Conservation (phyloP, 345 rosid genomes). For the Noccaea caerulescens region DNA sequence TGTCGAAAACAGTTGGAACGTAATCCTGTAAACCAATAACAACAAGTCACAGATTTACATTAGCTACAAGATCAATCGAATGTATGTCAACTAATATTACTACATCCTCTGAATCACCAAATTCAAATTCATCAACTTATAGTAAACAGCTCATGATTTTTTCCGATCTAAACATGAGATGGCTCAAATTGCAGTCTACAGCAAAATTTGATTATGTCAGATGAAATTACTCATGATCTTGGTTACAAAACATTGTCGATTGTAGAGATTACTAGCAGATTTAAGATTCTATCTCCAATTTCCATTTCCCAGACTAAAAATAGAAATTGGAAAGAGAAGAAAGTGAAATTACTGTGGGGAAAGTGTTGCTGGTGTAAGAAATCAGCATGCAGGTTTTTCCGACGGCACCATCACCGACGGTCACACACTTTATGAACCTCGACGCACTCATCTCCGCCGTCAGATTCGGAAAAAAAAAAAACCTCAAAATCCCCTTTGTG, state of each 20-base stretch:
- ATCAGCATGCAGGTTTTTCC: conserved; percentile 94
- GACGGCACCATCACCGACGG: conserved; percentile 95
- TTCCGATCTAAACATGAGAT: neutral
- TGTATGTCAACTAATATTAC: neutral
- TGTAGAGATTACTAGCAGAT: neutral
- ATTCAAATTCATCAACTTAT: neutral
- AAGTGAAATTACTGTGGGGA: conserved; percentile 61
- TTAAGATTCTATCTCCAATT: neutral
- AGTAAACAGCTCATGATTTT: neutral
- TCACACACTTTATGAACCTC: conserved; percentile 87
- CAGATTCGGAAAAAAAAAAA: neutral
- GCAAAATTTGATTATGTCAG: neutral
- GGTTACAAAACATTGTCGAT: neutral
- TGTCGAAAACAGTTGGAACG: conserved; percentile 96
- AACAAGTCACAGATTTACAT: conserved; percentile 21
- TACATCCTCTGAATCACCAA: neutral
- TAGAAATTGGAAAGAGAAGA: conserved; percentile 6
- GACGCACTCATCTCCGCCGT: conserved; percentile 49
- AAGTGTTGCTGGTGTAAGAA: conserved; percentile 86
- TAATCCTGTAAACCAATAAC: conserved; percentile 65
- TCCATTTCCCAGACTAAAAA: neutral
- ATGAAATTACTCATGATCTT: conserved; percentile 1
- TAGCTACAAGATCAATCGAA: conserved; percentile 6
- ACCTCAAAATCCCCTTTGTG: neutral
- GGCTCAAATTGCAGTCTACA: neutral